Base-by-base conservation (phyloP, 257 asterid species). In the Gentiana macrophylla region DNA sequence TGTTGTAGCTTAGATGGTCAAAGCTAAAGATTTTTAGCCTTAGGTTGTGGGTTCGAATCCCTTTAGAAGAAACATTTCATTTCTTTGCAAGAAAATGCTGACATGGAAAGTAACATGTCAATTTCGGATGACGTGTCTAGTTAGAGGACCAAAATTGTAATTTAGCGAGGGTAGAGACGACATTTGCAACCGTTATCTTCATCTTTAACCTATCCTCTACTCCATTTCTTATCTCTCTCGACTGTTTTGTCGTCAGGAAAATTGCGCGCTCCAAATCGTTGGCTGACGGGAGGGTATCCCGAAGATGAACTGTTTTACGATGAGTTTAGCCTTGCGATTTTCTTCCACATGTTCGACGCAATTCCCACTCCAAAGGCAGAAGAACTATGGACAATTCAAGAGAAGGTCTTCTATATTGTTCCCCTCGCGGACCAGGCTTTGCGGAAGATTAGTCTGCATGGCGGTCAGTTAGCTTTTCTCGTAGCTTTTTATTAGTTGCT, bases 381-480 rank as follows among this genome's bases (percentile, higher is more conserved):
- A 44, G 46, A 64, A 44, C 55, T 53, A 43, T 7, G 59, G 67
- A 43, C 38, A 66, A 38, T 61, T 63, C 44, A 41, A 49, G 13
- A 52, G 49, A 12, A 53, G 34, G 36, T 50, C 65, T 5, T 15
- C 62, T 49, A 59, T 58, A 61, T 34, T 46, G 52, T 72, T 48
- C 37, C 69, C 86, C 59, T 78, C 76, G 3, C 66, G 35, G 10
- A 70, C 58, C 62, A 63, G 56, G 63, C 77, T 46, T 44, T 49
- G 63, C 43, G 55, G 75, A 58, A 76, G 85, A 86, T 6, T 74
- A 49, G 72, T 84, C 48, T 91, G 96, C 95, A 69, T 77, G 92
- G 98, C 98, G 80, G 98, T 91, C 60, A 70, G 75, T 67, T 34
- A 15, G 34, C 2, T 35, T 12, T 44, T 6, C 41, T 47, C 1